phyloP scores from a whole-genome alignment of 805 yeast genomes.

The Nakazawaea anatomiae region DNA sequence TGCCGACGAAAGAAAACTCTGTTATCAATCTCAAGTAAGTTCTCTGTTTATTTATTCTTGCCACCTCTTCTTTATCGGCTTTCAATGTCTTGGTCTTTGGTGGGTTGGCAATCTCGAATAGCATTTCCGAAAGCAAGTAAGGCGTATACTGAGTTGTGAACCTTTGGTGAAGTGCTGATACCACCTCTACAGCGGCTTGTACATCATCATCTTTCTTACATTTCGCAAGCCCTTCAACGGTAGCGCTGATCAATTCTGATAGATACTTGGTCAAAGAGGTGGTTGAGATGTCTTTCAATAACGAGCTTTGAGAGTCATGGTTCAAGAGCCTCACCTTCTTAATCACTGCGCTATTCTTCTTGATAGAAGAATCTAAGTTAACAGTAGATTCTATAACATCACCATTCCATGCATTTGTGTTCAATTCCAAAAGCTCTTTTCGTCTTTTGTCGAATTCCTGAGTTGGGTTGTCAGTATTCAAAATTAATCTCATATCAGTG shows the following conservation, averaged over 20 bases:
- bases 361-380: conserved; percentile 63
- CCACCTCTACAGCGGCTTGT: conserved; percentile 56
- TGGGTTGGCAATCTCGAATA: conserved; percentile 33
- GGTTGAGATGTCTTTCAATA: conserved; percentile 56
- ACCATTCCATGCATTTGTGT: conserved; percentile 50
- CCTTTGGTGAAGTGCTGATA: conserved; percentile 73
- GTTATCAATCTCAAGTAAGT: conserved; percentile 43
- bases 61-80: conserved; percentile 37
- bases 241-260: conserved; percentile 58
- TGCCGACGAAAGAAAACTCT: conserved; percentile 54
- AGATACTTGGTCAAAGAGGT: conserved; percentile 70
- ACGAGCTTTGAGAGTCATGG: conserved; percentile 39
- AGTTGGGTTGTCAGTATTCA: too few relatives aligned
- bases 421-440: conserved; percentile 30
- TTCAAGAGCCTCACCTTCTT: conserved; percentile 57
- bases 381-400: conserved; percentile 23
- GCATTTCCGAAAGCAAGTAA: conserved; percentile 33
- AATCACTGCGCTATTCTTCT: conserved; percentile 76
- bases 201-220: conserved; percentile 53
- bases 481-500: too few relatives aligned
- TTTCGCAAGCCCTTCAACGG: conserved; percentile 55
- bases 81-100: conserved; percentile 7
- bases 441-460: conserved; percentile 15
- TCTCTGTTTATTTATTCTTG: conserved; percentile 36
- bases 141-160: conserved; percentile 52